These are phyloP conservation scores for Chaetomiaceae sp. DNA, from an alignment of 2,329 filamentous ascomycete species.

Conservation along the genomic window DNA sequence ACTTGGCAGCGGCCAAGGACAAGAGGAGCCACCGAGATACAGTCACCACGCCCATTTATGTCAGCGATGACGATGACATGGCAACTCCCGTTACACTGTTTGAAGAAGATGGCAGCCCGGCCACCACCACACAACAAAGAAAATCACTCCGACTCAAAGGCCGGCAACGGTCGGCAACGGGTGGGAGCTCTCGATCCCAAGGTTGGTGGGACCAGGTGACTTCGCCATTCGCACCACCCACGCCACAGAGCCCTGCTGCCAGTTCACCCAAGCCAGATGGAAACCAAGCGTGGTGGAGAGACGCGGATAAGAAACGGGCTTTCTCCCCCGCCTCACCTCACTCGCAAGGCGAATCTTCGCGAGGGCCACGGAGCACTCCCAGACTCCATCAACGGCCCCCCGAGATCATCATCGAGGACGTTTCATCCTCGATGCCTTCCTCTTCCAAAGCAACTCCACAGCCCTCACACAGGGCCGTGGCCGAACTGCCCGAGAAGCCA, in stretches of 20 bases:
- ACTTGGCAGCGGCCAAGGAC: constrained; percentile 14
- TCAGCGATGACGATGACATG: constrained; percentile 47
- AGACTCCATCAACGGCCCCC: constrained; percentile 12
- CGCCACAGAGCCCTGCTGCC: constrained; percentile 39
- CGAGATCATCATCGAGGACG: constrained; percentile 20
- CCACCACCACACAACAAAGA: constrained; percentile 34
- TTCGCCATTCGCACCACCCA: constrained; percentile 58
- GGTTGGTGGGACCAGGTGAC: constrained; percentile 78
- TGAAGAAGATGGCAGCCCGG: constrained; percentile 59
- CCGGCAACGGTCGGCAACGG: constrained; percentile 37
- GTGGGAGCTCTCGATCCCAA: constrained; percentile 54
- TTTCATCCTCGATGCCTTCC: constrained; percentile 11
- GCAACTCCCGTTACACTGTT: constrained; percentile 62
- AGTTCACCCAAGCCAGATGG: constrained; percentile 28
- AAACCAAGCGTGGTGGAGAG: constrained; percentile 38
- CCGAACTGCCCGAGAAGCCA: constrained; percentile 37
- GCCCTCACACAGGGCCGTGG: constrained; percentile 22
- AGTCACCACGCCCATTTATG: constrained; percentile 16
- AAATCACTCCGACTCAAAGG: constrained; percentile 38
- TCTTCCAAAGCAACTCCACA: constrained; percentile 6
- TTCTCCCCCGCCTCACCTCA: constrained; percentile 1
- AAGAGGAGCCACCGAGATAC: constrained; percentile 16
- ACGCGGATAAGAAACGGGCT: constrained; percentile 17
- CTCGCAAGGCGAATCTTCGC: constrained; percentile 4
- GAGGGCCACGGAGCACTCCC: not conserved